Base-by-base conservation (phyloP, 176 grass and related monocot species). In the Panicum miliaceum region DNA sequence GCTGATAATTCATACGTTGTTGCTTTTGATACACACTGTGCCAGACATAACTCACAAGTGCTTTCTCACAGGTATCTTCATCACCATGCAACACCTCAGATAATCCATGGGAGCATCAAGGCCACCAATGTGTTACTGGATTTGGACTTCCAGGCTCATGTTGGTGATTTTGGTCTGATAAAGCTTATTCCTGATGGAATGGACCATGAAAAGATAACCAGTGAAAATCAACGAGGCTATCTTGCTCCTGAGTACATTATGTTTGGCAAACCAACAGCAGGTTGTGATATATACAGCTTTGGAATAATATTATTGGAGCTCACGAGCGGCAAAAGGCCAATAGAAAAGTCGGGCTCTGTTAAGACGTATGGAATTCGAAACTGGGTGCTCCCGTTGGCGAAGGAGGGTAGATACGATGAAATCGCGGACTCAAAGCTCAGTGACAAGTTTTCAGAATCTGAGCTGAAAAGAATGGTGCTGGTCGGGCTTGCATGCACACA, bases 231-330 rank as follows among this genome's bases (percentile, higher is more conserved):
- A 56, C 89, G 82, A 50, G 89, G 89, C 27, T 97, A 92, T 82
- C 82, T 94, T 75, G 89, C 91, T 68, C 94, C 94, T 46, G 94
- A 97, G 70, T 97, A 86, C 53, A 58, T 90, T 38, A 91, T 89
- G 81, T 89, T 81, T 75, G 94, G 85, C 52, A 91, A 97, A 29
- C 89, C 87, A 53, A 91, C 91, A 4, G 12, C 36, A 81, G 82
- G 86, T 37, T 97, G 84, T 71, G 94, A 97, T 66, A 76, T 94
- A 13, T 97, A 94, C 35, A 97, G 94, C 80, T 97, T 97, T 46
- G 94, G 94, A 16, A 83, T 94, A 59, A 79, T 97, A 48, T 85
- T 97, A 0, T 35, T 97, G 78, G 94, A 97, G 79, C 81, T 97
- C 3, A 25, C 71, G 53, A 97, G 91, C 78, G 94, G 94, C 68